Conservation (phyloP, 2,329 filamentous ascomycete species). For the Emmonsiellopsis sp. region DNA sequence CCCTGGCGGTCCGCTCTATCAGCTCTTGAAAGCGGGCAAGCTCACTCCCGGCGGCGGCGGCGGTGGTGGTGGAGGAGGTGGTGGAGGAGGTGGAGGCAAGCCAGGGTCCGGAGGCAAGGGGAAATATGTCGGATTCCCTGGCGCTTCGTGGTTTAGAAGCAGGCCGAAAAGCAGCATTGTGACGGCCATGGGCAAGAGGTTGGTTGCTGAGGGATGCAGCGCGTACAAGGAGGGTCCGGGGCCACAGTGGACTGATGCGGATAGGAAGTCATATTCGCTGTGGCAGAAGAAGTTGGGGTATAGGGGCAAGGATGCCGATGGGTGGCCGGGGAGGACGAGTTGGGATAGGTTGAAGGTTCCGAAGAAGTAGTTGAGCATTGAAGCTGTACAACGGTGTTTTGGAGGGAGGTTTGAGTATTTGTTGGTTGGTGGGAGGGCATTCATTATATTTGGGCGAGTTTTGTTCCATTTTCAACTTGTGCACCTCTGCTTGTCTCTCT, state of each 20-base stretch:
- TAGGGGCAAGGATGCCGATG: conserved; percentile 3
- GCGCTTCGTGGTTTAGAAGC: neutral
- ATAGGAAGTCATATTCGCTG: conserved; percentile 2
- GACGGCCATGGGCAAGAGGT: conserved; percentile 3
- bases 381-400: neutral
- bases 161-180: conserved; percentile 2
- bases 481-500: no score
- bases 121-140: neutral
- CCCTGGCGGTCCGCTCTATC: conserved; percentile 4
- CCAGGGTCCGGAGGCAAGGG: neutral
- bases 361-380: neutral
- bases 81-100: neutral
- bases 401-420: neutral
- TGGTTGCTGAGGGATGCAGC: conserved; percentile 3
- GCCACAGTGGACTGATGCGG: conserved; percentile 1
- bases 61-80: neutral
- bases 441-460: no score
- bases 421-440: no score
- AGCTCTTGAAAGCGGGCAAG: conserved; percentile 1
- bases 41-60: conserved; percentile 2
- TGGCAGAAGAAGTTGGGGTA: conserved; percentile 4
- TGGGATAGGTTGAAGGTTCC: conserved; percentile 8
- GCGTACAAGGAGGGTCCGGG: conserved; percentile 3
- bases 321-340: conserved; percentile 3
- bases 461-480: no score